These are phyloP conservation scores for Trifolium repens DNA, from an alignment of 306 rosid species.

Conservation along the genomic window DNA sequence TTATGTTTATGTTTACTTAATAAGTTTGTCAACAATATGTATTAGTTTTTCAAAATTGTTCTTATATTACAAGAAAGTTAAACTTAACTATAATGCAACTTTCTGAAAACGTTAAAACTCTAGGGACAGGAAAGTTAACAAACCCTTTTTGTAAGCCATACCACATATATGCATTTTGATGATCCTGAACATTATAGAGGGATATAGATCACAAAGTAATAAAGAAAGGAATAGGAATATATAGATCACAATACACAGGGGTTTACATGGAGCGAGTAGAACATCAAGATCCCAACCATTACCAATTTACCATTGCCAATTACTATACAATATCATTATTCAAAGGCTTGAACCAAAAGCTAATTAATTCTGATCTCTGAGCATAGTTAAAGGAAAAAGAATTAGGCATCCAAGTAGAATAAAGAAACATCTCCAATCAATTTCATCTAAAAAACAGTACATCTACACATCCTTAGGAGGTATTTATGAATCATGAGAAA, in stretches of 20 bases:
- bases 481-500: slow-evolving; percentile 63
- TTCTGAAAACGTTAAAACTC: background rate
- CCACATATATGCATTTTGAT: slow-evolving; percentile 22
- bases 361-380: slow-evolving; percentile 34
- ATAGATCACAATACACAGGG: slow-evolving; percentile 39
- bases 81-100: too few species aligned
- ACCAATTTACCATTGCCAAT: slow-evolving; percentile 42
- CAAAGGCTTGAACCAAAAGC: slow-evolving; percentile 42
- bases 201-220: background rate
- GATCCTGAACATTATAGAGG: background rate
- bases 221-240: background rate
- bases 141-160: background rate
- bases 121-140: background rate
- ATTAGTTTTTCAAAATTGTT: too few species aligned
- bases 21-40: too few species aligned
- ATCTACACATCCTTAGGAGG: slow-evolving; percentile 32
- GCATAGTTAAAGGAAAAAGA: slow-evolving; percentile 32
- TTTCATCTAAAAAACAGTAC: background rate
- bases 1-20: too few species aligned
- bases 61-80: too few species aligned
- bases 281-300: slow-evolving; percentile 46
- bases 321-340: slow-evolving; percentile 61
- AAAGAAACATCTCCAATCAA: slow-evolving; percentile 18
- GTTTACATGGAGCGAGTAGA: slow-evolving; percentile 23
- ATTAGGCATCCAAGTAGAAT: slow-evolving; percentile 36